Conservation (phyloP, 2,329 filamentous ascomycete species). For the Trichoderma simmonsii region DNA sequence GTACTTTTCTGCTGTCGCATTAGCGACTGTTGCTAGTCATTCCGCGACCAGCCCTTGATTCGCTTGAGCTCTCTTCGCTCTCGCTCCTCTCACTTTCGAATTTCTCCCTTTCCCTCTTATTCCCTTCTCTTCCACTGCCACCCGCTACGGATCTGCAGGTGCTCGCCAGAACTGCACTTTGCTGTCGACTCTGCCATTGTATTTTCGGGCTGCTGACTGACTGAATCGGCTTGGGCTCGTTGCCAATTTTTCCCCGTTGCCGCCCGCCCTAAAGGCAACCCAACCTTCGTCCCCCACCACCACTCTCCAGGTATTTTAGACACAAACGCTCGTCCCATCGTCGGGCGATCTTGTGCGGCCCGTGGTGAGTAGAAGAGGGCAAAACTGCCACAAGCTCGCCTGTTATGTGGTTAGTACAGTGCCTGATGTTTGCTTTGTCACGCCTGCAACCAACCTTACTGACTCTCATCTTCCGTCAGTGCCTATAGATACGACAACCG, state of each 20-base stretch:
- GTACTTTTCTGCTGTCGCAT: background rate
- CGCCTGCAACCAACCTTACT: background rate
- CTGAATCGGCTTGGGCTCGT: conserved; percentile 4
- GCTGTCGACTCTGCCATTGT: background rate
- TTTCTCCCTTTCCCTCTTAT: background rate
- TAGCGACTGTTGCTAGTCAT: conserved; percentile 3
- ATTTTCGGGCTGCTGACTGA: background rate
- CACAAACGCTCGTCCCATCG: conserved; percentile 35
- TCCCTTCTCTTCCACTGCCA: background rate
- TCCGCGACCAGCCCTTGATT: background rate
- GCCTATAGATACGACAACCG: conserved; percentile 27
- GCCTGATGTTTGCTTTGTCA: conserved; percentile 1
- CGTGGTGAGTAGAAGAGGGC: conserved; percentile 45
- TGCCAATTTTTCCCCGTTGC: background rate
- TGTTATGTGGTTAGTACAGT: conserved; percentile 44
- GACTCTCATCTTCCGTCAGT: conserved; percentile 25
- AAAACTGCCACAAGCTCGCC: conserved; percentile 32
- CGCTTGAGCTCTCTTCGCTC: background rate
- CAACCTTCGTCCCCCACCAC: conserved; percentile 13
- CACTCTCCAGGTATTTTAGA: conserved; percentile 21
- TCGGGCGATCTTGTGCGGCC: conserved; percentile 45
- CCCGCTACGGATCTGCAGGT: background rate
- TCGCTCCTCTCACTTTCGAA: background rate
- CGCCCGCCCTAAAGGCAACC: conserved; percentile 5
- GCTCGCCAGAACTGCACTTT: background rate